phyloP scores from a whole-genome alignment of 306 rosid genomes.

The Luffa acutangula region DNA sequence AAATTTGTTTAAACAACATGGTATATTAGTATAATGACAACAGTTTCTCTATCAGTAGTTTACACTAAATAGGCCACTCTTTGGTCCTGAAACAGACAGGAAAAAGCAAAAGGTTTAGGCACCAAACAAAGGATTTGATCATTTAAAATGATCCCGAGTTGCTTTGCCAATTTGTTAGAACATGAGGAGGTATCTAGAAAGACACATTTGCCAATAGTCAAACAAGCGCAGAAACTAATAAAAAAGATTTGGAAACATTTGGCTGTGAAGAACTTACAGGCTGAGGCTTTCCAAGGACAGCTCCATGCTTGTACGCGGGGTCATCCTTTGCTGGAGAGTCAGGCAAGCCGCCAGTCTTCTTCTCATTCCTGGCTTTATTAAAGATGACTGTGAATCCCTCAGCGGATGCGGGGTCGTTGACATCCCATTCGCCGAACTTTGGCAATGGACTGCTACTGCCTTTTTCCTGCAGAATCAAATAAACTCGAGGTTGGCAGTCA shows the following conservation, averaged over 20 bases:
- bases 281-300: slow-evolving; percentile 48
- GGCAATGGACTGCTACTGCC: slow-evolving; percentile 44
- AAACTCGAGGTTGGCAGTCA: slow-evolving; percentile 12
- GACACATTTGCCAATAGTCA: background rate
- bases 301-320: slow-evolving; percentile 27
- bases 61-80: background rate
- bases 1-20: background rate
- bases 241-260: background rate
- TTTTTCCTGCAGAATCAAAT: slow-evolving; percentile 30
- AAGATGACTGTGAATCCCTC: slow-evolving; percentile 73
- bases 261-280: background rate
- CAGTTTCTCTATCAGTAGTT: background rate
- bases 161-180: too few relatives aligned
- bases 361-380: slow-evolving; percentile 70
- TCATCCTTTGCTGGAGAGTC: slow-evolving; percentile 45
- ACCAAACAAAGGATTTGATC: background rate
- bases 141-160: background rate
- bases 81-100: background rate
- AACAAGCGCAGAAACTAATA: background rate
- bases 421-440: slow-evolving; percentile 87
- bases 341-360: slow-evolving; percentile 34
- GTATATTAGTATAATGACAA: background rate
- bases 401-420: slow-evolving; percentile 69
- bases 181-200: background rate
- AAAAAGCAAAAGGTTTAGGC: background rate